Evolutionary conservation across 2,329 filamentous ascomycete species (phyloP), one percentile per base, ranked within the genome.

Genomic region (Fusarium sp.): DNA sequence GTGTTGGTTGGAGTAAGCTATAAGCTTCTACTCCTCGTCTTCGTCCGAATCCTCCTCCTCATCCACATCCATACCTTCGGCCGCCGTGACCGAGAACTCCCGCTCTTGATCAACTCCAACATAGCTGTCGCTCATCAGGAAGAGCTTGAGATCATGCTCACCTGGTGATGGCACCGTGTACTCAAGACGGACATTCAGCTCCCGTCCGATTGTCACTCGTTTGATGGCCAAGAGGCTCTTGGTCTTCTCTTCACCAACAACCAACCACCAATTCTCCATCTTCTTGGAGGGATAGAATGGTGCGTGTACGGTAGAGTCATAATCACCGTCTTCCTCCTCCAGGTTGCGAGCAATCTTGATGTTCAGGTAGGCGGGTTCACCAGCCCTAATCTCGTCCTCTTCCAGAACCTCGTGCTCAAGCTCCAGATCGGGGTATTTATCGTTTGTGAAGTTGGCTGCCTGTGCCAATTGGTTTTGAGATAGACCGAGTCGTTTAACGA

Each of bases 241-340:
- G 42, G 92, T 93, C 79, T 89, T 92, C 82, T 98, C 94, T 74
- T 98, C 94, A 30, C 94, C 95, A 34, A 99, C 93, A 21, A 99
- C 93, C 59, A 99, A 83, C 96, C 96, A 99, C 94, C 94, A 99
- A 78, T 96, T 97, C 86, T 99, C 96, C 84, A 93, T 91, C 86
- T 99, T 99, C 80, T 92, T 91, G 51, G 81, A 85, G 1, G 96
- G 94, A 78, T 96, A 99, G 85, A 98, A 99, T 1, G 96, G 96
- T 54, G 95, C 94, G 78, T 98, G 94, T 4, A 98, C 97, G 3
- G 90, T 91, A 3, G 91, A 88, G 78, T 98, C 93, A 18, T 92
- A 87, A 70, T 93, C 90, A 16, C 68, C 71, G 23, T 88, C 84
- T 14, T 85, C 84, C 55, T 89, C 88, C 55, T 90, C 88, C 7